Base-by-base conservation (phyloP, 352 stramenopile species). In the Blastocystis sp. region DNA sequence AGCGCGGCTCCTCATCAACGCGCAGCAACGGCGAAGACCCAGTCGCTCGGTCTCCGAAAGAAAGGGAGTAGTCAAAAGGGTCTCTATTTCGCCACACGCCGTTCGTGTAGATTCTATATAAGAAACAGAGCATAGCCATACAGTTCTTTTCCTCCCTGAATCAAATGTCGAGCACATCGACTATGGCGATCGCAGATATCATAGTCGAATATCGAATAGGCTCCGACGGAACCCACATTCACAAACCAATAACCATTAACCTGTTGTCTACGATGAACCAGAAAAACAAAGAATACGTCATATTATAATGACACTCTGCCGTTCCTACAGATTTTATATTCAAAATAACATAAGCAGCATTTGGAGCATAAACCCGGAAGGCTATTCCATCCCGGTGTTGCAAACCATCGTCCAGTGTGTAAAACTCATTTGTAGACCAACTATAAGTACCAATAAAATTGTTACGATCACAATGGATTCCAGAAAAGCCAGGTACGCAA, bases 401-500 rank as follows among this genome's bases (percentile, higher is more conserved):
- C 9, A 80, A 47, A 15, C 70, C 70, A 37, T 80, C 70, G 2
- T 54, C 41, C 29, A 80, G 39, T 9, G 15, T 66, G 20, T 80
- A 80, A 37, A 63, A 80, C 5, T 66, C 23, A 37, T 7, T 37
- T 15, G 70, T 64, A 41, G 39, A 63, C 70, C 70, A 80, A 7
- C 9, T 11, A 62, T 80, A 66, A 15, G 70, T 80, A 11, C 70
- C 70, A 13, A 80, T 45, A 26, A 80, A 80, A 37, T 80, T 37
- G 45, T 15, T 80, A 20, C 47, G 15, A 23, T 80, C 70, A 62
- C 70, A 80, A 64, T 20, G 43, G 3, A 37, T 20, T 64, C 70
- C 70, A 13, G 11, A 13, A 64, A 80, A 80, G 9, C 70, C 70
- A 18, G 70, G 70, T 26, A 80, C 70, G 20, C 70, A 80, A 9